Base-by-base conservation (phyloP, 208 protist genomes). In the Polymyxa betae region DNA sequence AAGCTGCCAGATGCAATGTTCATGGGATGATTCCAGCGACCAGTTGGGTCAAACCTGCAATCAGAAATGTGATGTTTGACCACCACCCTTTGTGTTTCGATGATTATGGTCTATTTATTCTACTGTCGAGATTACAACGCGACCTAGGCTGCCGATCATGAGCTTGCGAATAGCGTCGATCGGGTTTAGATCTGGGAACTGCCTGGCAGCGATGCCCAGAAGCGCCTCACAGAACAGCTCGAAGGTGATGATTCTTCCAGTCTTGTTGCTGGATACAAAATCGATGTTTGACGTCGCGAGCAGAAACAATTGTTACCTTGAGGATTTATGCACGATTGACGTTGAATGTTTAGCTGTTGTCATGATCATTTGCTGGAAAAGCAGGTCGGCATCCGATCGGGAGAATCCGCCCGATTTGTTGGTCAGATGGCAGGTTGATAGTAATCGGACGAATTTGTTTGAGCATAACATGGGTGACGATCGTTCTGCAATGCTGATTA, bases 351-450 rank as follows among this genome's bases (percentile, higher is more conserved):
- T 82, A 5, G 72, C 5, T 12, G 72, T 82, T 12, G 72, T 43
- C 72, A 38, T 5, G 16, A n/a, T 82, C 35, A 82, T 82, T n/a
- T 82, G 72, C 72, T 45, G 72, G n/a, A 82, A 82, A 12, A 82
- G 72, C 72, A 82, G 72, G 72, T 82, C 72, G 72, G 72, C 72
- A n/a, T 82, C 72, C 35, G 72, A 35, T 82, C 72, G 72, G 16
- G 5, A 35, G 72, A 82, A 82, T n/a, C 72, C 72, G 72, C 16
- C 16, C n/a, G 16, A 5, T 5, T 5, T 35, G n/a, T n/a, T 82
- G 72, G 72, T 82, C 72, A 82, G 72, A 35, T 82, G 72, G n/a
- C 72, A 82, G 16, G 72, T 43, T n/a, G 72, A 82, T n/a, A 82
- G 72, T n/a, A 82, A 35, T 43, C n/a, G 5, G 16, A 82, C 16